Base-by-base conservation (phyloP, 108 stramenopile species). In the Craspedostauros australis region DNA sequence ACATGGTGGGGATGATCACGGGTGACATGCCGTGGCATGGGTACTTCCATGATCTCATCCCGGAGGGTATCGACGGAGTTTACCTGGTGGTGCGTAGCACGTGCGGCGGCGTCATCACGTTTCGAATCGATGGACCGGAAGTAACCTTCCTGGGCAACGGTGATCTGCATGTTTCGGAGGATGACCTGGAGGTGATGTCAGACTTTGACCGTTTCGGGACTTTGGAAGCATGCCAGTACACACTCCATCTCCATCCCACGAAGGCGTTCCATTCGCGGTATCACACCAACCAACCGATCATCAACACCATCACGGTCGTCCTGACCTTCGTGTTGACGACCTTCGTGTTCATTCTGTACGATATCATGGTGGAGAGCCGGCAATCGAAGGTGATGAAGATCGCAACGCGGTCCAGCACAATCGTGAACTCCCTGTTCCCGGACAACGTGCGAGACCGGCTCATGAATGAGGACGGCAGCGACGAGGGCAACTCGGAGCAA, bases 291-390 rank as follows among this genome's bases (percentile, higher is more conserved):
- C 18, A 43, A 19, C 12, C 7, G 42, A 43, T 15, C 15, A 15
- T 7, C 42, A n/a, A 8, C 18, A 19, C 16, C 6, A 26, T n/a
- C n/a, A 59, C 54, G 0, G 57, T 68, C 7, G 57, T 68, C 2
- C 41, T 70, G 4, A 75, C 80, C 1, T 82, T 87, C 30, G 11
- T 57, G 3, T 54, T 65, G 18, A 51, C 56, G 16, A 44, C 47
- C 16, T 11, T 25, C 1, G 31, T 65, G 18, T 75, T 75, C 55
- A 19, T 64, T 20, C 20, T 59, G 12, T 75, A 65, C 31, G 74
- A 75, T 30, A 29, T 21, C n/a, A 25, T 61, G 1, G 57, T 69
- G 42, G 56, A 46, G 34, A 14, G 25, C n/a, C n/a, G n/a, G n/a
- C n/a, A n/a, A n/a, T n/a, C n/a, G n/a, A n/a, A n/a, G n/a, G n/a